These are phyloP conservation scores for Acrocalymma vagum DNA, from an alignment of 2,329 filamentous ascomycete species.

Conservation along the genomic window DNA sequence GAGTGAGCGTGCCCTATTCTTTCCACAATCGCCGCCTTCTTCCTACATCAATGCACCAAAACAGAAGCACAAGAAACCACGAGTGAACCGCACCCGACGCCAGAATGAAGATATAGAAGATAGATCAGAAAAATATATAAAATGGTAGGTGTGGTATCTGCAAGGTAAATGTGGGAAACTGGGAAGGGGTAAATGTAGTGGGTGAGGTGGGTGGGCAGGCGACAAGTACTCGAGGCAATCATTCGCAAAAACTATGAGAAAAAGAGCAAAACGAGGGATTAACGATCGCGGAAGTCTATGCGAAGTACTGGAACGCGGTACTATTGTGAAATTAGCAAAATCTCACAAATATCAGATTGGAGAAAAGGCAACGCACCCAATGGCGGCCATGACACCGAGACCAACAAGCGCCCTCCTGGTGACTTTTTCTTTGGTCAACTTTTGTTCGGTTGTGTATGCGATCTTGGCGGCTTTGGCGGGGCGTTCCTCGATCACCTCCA, in stretches of 20 bases:
- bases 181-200: conserved; percentile 4
- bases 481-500: no score
- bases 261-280: not conserved
- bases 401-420: conserved; percentile 86
- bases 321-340: conserved; percentile 28
- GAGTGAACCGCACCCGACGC: conserved; percentile 22
- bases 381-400: conserved; percentile 83
- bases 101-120: conserved; percentile 12
- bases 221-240: conserved; percentile 10
- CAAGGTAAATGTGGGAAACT: conserved; percentile 11
- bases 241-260: conserved; percentile 10
- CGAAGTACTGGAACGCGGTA: conserved; percentile 40
- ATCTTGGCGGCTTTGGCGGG: conserved; percentile 76
- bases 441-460: conserved; percentile 67
- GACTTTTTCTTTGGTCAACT: conserved; percentile 85
- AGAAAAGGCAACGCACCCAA: conserved; percentile 75
- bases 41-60: no score
- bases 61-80: no score
- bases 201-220: conserved; percentile 7
- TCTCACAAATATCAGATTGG: not conserved
- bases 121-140: no score
- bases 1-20: no score
- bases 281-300: conserved; percentile 9
- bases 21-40: no score
- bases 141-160: conserved; percentile 25